Base-by-base conservation (phyloP, 2,329 filamentous ascomycete species). In the Xylariaceae sp. region DNA sequence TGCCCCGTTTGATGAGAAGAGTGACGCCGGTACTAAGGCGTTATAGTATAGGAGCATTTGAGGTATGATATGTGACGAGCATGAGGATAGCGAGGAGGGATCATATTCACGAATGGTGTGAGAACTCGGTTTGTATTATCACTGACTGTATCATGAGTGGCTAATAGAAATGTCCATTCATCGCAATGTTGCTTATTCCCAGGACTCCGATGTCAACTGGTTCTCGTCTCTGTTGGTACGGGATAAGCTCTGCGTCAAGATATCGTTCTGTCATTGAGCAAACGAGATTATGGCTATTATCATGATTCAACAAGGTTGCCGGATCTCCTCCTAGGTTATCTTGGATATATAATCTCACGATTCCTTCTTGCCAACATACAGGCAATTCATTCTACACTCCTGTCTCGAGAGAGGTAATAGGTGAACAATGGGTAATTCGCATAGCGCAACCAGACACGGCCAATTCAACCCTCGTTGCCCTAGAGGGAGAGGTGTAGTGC, bases 1-100 rank as follows among this genome's bases (percentile, higher is more conserved):
- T 47, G 26, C 47, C 32, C 62, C 64, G 1, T 15, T 51, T 2
- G 59, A 75, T 40, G 61, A 74, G 65, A 71, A 72, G 61, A 74
- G 79, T 56, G 74, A 75, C 26, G 53, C 56, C 18, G 49, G 60
- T 19, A 18, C 62, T 22, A 65, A 59, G 50, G 51, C 42, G 10
- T 57, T 57, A 59, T 62, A 58, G 37, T 57, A 59, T 62, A 58
- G 37, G 30, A 26, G 18, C 26, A 22, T 16, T 16, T 49, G 51
- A 54, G 44, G 34, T 32, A 8, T 13, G 19, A 18, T 12, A 29
- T 18, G 9, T 36, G 26, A 21, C 18, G 32, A 13, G 21, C 10
- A 41, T 32, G 5, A 30, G 43, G 34, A 39, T 43, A 43, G 10
- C 32, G 41, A 52, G 36, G 26, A 26, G 16, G n/a, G 1, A 43